Conservation (phyloP, 2,329 filamentous ascomycete species). For the Coniosporium tulheliwenetii region DNA sequence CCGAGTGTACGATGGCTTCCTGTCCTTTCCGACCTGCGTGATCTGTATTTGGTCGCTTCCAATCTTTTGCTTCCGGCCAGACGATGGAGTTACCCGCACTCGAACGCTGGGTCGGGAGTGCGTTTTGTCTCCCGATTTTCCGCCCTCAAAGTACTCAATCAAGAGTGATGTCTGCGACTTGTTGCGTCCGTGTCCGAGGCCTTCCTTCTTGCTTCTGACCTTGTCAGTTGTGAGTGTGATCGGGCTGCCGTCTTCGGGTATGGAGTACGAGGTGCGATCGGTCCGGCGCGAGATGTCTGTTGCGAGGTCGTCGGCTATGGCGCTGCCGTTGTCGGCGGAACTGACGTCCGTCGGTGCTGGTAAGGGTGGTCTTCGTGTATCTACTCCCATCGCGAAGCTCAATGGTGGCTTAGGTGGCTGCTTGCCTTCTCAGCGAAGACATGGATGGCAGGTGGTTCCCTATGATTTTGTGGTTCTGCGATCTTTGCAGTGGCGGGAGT, state of each 20-base stretch:
- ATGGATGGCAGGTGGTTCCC: no score
- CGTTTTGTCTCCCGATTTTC: constrained; percentile 44
- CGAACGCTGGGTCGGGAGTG: constrained; percentile 69
- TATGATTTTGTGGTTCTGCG: no score
- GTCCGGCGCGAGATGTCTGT: constrained; percentile 54
- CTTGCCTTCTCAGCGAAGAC: no score
- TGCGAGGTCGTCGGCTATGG: constrained; percentile 35
- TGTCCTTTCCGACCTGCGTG: constrained; percentile 60
- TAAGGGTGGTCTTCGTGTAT: constrained; percentile 39
- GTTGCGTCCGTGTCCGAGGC: constrained; percentile 33
- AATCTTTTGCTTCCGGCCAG: constrained; percentile 34
- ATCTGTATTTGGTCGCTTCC: constrained; percentile 69
- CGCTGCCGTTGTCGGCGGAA: constrained; percentile 40
- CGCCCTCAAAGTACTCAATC: constrained; percentile 88
- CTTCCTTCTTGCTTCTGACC: constrained; percentile 41
- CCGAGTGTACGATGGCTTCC: constrained; percentile 54
- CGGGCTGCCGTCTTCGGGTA: constrained; percentile 76
- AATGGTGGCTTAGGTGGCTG: not conserved
- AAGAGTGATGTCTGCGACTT: constrained; percentile 78
- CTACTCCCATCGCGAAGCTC: constrained; percentile 22
- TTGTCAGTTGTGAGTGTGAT: constrained; percentile 77
- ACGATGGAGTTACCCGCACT: constrained; percentile 65
- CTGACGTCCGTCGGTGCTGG: constrained; percentile 62
- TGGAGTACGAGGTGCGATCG: constrained; percentile 59
- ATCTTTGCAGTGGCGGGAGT: no score